Evolutionary conservation across 2,329 filamentous ascomycete genomes (phyloP), one percentile per base, ranked within the genome.

Genomic region (Colletotrichum sp.): DNA sequence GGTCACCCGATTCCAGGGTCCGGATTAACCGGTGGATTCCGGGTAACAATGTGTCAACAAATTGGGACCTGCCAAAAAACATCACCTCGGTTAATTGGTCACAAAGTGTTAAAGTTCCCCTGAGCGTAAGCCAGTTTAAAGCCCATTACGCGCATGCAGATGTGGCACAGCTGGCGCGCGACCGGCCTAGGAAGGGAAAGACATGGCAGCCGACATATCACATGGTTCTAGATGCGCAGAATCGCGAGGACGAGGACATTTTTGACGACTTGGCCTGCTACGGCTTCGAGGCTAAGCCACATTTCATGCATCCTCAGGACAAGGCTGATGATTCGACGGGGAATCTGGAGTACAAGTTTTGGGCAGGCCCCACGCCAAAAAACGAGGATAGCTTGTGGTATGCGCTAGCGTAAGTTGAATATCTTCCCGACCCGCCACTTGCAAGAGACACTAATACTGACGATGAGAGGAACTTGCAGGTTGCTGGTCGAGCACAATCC

Each of bases 331-430:
- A 2, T 0, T 21, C 63, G 30, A 28, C 34, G 26, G 8, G 5
- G 3, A 8, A 28, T n/a, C 30, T 75, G 6, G 8, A 15, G 1
- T 13, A 67, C n/a, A 43, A n/a, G 8, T 75, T 72, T 30, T 72
- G 38, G 28, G 63, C 72, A 4, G 38, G 15, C 2, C 63, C 72
- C 7, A 52, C 64, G 4, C 72, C 72, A 6, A 65, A 24, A 12
- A 60, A 61, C 30, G 61, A 72, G 55, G 15, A 72, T 34, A 75
- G 72, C 34, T 24, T 75, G 12, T 75, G 72, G 72, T 61, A 72
- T 24, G 60, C 68, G 24, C 36, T 75, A 4, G 36, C 68, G 72
- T 72, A 72, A 75, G 72, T 67, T 34, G 7, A 10, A 9, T 30
- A n/a, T n/a, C n/a, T n/a, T n/a, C n/a, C n/a, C n/a, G n/a, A n/a